Base-by-base conservation (phyloP, 129 eudicot species). In the Centrapalus pauciflorus region DNA sequence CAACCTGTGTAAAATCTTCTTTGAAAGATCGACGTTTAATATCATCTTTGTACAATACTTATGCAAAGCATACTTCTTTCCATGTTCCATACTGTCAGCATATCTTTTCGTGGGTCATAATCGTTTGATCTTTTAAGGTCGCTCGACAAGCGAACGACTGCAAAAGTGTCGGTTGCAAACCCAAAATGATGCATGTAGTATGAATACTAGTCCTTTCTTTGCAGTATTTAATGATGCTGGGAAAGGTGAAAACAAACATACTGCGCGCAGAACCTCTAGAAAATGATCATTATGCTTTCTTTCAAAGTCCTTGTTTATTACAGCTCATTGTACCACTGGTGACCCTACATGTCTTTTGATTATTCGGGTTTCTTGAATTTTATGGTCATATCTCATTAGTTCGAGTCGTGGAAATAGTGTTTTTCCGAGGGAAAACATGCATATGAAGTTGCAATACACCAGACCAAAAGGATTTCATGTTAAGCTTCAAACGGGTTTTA, bases 41-140 rank as follows among this genome's bases (percentile, higher is more conserved):
- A 62, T 76, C 71, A 68, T 61, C 56, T 50, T 69, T 77, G 81
- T 70, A 70, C 66, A 62, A 77, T 51, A 67, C 28, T 19, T 58
- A 63, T 50, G 71, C 71, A 63, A 73, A 73, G 64, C 72, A 73
- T 38, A 70, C 19, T 70, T 62, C 14, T 69, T 41, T 70, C 54
- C 20, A 17, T n/a, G 40, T 60, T 49, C 35, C 3, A 50, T 37
- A 33, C 9, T 67, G 20, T 33, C 33, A 38, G 46, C 61, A n/a
- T n/a, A n/a, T n/a, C n/a, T n/a, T 21, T 16, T 35, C 32, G 38
- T 50, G 55, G 30, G 32, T 56, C 74, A 69, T 12, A 21, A 17
- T 13, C 9, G 4, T 50, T 29, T 50, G 43, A 65, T 9, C 4
- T 46, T 33, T 26, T 24, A 64, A 30, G 3, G 14, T 30, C 10